These are phyloP conservation scores for Breviolum minutum DNA, from an alignment of 73 alveolate genomes.

Conservation along the genomic window DNA sequence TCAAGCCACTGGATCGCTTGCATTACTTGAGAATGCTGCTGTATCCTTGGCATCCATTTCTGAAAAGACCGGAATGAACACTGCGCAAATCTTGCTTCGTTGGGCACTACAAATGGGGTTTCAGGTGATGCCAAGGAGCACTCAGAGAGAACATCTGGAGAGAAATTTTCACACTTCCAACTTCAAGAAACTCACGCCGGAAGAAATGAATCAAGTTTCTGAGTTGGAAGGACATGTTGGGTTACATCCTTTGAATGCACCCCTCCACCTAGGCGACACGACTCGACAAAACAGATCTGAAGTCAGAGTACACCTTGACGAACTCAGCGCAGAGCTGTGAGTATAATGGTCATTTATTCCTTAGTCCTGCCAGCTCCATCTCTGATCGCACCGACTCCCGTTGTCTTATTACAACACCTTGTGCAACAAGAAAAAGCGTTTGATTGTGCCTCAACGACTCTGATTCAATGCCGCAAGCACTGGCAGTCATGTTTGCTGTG, in stretches of 20 bases:
- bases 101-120: conserved; percentile 84
- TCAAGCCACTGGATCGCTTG: conserved; percentile 47
- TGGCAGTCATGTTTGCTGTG: background rate
- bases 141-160: conserved; percentile 33
- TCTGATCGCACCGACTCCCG: background rate
- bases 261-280: conserved; percentile 45
- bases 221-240: conserved; percentile 18
- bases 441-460: too few species aligned
- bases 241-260: conserved; percentile 16
- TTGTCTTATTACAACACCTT: too few species aligned
- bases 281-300: conserved; percentile 25
- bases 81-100: conserved; percentile 68
- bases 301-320: background rate
- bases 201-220: background rate
- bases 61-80: background rate
- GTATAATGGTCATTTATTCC: background rate
- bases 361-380: background rate
- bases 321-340: conserved; percentile 32
- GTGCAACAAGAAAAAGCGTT: too few species aligned
- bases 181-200: background rate
- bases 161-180: background rate
- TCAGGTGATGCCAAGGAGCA: conserved; percentile 35
- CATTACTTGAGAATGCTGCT: background rate
- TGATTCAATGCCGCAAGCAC: background rate
- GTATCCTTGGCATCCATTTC: background rate